Base-by-base conservation (phyloP, 441 rosid genomes). In the Populus hybrid region DNA sequence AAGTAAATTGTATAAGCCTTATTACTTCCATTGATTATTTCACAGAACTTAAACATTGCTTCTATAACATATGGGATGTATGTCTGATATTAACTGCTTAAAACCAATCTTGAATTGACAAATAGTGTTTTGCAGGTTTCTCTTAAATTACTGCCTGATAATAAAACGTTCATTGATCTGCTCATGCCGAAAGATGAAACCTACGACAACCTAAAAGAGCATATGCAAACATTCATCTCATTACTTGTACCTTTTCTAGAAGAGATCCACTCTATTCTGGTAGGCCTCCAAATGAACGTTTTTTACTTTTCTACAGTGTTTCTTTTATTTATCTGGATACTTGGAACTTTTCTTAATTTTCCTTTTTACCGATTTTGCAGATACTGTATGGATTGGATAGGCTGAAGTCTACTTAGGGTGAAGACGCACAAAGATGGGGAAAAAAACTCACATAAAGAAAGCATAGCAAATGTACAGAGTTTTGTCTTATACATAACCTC, bases 71-170 rank as follows among this genome's bases (percentile, higher is more conserved):
- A 0, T 61, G 65, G 65, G 65, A 21, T 21, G 21, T 4, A 61
- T n/a, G 64, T 61, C 4, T 61, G 26, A 61, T 61, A 2, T 21
- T 2, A n/a, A 61, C 64, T 61, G 21, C 12, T 11, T 61, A 21
- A 61, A 21, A 61, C 64, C 64, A 61, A 8, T 8, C 64, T 61
- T n/a, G 64, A 61, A 61, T 21, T 61, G 11, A n/a, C 64, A 61
- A 61, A 61, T 8, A 21, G 24, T 21, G 65, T 61, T 61, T 71
- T 84, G 74, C 86, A 95, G 99, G 91, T 93, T 26, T 94, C 92
- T 61, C 83, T 91, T 77, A 92, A 88, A 85, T 80, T 95, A 45
- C 79, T 95, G 42, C 98, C 98, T 2, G 97, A 92, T 68, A 86
- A 74, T 53, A 87, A 84, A 69, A 88, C 93, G 21, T 90, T 92